Conservation (phyloP, 1,284 basidiomycete genomes). For the Cutaneotrichosporon sp. region DNA sequence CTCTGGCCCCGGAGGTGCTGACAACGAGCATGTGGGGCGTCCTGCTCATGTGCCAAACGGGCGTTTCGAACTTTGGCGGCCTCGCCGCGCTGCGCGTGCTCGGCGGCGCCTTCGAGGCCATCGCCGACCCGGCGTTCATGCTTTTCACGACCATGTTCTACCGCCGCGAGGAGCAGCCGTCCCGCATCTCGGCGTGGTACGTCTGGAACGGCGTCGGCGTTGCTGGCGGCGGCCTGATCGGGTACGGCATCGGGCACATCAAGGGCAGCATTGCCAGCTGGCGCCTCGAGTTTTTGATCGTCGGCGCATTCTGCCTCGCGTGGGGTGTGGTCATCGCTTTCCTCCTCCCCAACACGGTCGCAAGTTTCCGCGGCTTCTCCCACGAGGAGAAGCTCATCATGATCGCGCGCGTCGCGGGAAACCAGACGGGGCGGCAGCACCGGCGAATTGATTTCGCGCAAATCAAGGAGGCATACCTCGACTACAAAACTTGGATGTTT, state of each 20-base stretch:
- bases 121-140: slow-evolving; percentile 51
- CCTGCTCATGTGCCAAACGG: slow-evolving; percentile 54
- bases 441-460: slow-evolving; percentile 54
- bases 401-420: slow-evolving; percentile 51
- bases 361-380: slow-evolving; percentile 45
- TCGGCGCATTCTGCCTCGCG: slow-evolving; percentile 46
- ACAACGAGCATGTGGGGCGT: slow-evolving; percentile 57
- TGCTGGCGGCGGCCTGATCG: slow-evolving; percentile 48
- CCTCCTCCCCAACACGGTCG: slow-evolving; percentile 50
- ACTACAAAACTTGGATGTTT: slow-evolving; percentile 48
- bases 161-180: slow-evolving; percentile 51
- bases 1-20: too few relatives aligned
- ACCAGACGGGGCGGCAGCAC: slow-evolving; percentile 55
- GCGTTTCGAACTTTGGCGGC: slow-evolving; percentile 53
- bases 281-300: slow-evolving; percentile 54
- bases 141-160: slow-evolving; percentile 50
- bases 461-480: slow-evolving; percentile 51
- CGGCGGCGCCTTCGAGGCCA: slow-evolving; percentile 56
- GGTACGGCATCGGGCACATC: slow-evolving; percentile 47
- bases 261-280: slow-evolving; percentile 48
- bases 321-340: slow-evolving; percentile 48
- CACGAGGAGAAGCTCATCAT: slow-evolving; percentile 54
- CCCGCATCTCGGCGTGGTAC: slow-evolving; percentile 50
- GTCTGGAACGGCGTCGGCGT: slow-evolving; percentile 52
- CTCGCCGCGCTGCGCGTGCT: slow-evolving; percentile 56